A percentile compares a stretch with the other conserved stretches of the same genome.
These are phyloP conservation scores for Schizophyllum amplum DNA, from an alignment of 1,284 basidiomycete genomes.

Conservation along the genomic window DNA sequence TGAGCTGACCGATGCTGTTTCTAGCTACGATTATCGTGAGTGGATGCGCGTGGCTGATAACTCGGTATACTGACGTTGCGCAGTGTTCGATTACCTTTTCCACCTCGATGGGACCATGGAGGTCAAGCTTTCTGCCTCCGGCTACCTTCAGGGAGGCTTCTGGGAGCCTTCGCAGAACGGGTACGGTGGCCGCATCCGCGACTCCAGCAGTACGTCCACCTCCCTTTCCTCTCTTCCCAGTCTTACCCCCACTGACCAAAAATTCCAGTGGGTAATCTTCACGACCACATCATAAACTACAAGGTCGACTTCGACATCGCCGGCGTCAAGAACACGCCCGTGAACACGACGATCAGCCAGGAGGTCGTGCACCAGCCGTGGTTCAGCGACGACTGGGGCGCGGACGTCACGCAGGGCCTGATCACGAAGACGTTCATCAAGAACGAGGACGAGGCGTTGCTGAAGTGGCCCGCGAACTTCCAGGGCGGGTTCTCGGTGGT, in stretches of 20 bases:
- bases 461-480: constrained; percentile 46
- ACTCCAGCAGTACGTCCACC: constrained; percentile 37
- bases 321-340: constrained; percentile 55
- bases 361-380: constrained; percentile 45
- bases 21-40: constrained; percentile 49
- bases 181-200: constrained; percentile 50
- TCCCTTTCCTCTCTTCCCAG: not conserved
- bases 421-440: constrained; percentile 40
- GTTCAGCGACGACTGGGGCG: constrained; percentile 58
- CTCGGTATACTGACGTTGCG: not conserved
- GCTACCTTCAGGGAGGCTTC: constrained; percentile 57
- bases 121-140: constrained; percentile 55
- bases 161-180: constrained; percentile 41
- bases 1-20: not conserved
- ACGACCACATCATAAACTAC: constrained; percentile 65
- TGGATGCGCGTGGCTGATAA: constrained; percentile 5
- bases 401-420: constrained; percentile 43
- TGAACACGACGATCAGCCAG: constrained; percentile 38
- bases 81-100: constrained; percentile 56
- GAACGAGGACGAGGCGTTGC: constrained; percentile 47
- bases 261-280: constrained; percentile 50
- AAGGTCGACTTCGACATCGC: constrained; percentile 67
- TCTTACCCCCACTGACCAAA: not conserved
- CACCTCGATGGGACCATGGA: constrained; percentile 60
- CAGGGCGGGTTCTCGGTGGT: constrained; percentile 51